Evolutionary conservation across 2,329 filamentous ascomycete genomes (phyloP).

Genomic region (Penicillium sp.): DNA sequence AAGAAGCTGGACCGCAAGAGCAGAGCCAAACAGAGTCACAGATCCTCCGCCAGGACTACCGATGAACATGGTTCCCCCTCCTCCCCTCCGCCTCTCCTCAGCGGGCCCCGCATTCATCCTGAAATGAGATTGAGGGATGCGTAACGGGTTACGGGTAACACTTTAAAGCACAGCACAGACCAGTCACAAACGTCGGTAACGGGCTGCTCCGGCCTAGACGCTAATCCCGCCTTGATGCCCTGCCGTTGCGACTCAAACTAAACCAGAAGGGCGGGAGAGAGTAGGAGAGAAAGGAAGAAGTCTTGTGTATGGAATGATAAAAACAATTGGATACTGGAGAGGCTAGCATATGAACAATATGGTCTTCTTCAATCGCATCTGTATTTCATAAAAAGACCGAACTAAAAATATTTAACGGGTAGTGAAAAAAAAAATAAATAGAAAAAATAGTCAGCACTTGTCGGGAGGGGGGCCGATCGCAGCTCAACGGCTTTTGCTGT

Average conservation of each 20-base stretch:
- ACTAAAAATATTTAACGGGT: not conserved
- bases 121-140: slow-evolving; percentile 29
- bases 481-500: slow-evolving; percentile 23
- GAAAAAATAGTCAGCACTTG: not conserved
- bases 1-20: no score
- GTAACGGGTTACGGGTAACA: slow-evolving; percentile 18
- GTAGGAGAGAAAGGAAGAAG: not conserved
- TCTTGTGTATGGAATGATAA: not conserved
- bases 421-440: not conserved
- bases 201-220: slow-evolving; percentile 27
- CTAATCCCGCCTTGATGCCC: slow-evolving; percentile 25
- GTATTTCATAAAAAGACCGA: not conserved
- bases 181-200: slow-evolving; percentile 19
- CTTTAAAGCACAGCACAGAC: slow-evolving; percentile 26
- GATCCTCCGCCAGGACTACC: not conserved
- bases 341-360: not conserved
- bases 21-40: not conserved
- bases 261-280: not conserved
- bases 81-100: not conserved
- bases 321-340: not conserved
- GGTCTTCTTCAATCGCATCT: no score
- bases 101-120: slow-evolving; percentile 31
- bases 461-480: slow-evolving; percentile 16
- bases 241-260: slow-evolving; percentile 31
- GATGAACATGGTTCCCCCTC: slow-evolving; percentile 14